Evolutionary conservation across 2,329 filamentous ascomycete species (phyloP).

Genomic region (Colletotrichum horii): DNA sequence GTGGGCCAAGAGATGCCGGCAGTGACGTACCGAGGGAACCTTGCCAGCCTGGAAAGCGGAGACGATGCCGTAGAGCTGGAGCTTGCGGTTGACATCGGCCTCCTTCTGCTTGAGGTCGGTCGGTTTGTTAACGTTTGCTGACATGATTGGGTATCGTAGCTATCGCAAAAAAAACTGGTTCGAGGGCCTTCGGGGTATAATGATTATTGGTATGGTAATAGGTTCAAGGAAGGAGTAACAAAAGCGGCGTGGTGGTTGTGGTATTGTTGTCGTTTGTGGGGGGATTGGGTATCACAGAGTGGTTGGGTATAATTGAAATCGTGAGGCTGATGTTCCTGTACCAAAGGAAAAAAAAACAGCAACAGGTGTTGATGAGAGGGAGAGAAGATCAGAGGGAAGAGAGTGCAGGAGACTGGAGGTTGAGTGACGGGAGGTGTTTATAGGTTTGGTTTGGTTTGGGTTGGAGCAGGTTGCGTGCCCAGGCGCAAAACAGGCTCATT

Average conservation of each 20-base stretch:
- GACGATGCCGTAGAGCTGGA: conserved; percentile 92
- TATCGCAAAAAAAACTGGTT: neutral
- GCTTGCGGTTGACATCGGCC: conserved; percentile 87
- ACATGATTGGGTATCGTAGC: conserved; percentile 30
- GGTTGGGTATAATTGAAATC: conserved; percentile 18
- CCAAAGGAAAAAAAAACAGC: neutral
- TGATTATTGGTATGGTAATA: neutral
- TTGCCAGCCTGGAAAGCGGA: conserved; percentile 87
- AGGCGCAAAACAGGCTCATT: neutral
- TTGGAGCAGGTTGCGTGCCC: neutral
- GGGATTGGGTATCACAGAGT: conserved; percentile 15
- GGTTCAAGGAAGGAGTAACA: neutral
- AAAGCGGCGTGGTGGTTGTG: neutral
- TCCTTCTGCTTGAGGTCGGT: conserved; percentile 79
- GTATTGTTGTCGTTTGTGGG: neutral
- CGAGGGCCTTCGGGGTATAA: neutral
- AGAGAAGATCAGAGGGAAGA: neutral
- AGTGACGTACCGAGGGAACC: conserved; percentile 76
- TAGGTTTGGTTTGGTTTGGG: neutral
- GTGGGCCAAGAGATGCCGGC: neutral
- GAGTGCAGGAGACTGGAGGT: neutral
- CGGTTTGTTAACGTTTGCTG: conserved; percentile 71
- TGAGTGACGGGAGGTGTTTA: conserved; percentile 12
- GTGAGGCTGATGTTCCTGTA: conserved; percentile 10
- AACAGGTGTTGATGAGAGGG: conserved; percentile 13